phyloP scores from a whole-genome alignment of 176 grass and related monocot species.

The Carex parvula region DNA sequence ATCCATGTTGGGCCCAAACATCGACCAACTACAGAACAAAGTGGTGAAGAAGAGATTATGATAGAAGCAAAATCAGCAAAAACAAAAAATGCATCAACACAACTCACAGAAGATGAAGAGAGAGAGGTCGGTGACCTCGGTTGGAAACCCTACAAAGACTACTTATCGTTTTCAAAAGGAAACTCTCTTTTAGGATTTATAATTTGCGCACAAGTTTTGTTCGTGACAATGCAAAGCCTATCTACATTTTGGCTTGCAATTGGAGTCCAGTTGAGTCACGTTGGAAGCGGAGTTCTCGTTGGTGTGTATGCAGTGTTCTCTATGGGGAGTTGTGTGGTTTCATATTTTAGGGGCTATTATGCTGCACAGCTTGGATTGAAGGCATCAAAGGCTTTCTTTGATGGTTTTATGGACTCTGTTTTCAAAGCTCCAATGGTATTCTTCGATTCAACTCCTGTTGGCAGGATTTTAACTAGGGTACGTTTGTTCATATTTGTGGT shows the following conservation, averaged over 20 bases:
- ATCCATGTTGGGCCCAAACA: conserved; percentile 14
- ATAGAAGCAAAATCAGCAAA: conserved; percentile 31
- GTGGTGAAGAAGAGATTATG: conserved; percentile 46
- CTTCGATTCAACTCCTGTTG: conserved; percentile 83
- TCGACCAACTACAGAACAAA: conserved; percentile 31
- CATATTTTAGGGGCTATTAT: conserved; percentile 49
- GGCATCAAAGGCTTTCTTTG: conserved; percentile 78
- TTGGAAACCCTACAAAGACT: conserved; percentile 88
- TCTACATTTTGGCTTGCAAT: conserved; percentile 75
- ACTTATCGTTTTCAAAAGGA: conserved; percentile 55
- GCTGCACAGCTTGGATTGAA: conserved; percentile 55
- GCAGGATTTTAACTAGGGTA: conserved; percentile 93
- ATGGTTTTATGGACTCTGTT: conserved; percentile 70
- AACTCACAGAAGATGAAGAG: conserved; percentile 73
- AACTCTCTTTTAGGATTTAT: conserved; percentile 37
- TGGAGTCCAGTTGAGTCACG: conserved; percentile 48
- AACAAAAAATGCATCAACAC: conserved; percentile 32
- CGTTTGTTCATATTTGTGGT: neutral
- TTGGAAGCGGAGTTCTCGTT: conserved; percentile 53
- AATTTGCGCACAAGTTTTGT: conserved; percentile 33
- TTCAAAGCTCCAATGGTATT: conserved; percentile 91
- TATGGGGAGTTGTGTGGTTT: conserved; percentile 51
- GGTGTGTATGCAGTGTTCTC: conserved; percentile 69
- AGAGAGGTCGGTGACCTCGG: conserved; percentile 74
- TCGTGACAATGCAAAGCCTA: conserved; percentile 52